Conservation (phyloP, 2,329 filamentous ascomycete species). For the Talaromyces sp. region DNA sequence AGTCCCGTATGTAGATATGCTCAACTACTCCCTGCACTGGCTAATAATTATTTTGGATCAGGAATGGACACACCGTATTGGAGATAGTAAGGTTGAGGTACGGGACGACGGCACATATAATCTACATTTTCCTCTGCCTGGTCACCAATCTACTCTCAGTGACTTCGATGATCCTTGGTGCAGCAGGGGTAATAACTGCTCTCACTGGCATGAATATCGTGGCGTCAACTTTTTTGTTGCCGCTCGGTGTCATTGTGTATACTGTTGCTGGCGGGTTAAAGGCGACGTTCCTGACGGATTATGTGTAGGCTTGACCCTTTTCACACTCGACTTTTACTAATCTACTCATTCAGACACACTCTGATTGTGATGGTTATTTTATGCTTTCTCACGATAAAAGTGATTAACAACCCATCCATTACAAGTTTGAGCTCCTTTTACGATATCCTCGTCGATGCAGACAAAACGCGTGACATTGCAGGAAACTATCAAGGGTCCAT, state of each 20-base stretch:
- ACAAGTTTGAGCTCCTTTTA: constrained; percentile 7
- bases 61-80: constrained; percentile 9
- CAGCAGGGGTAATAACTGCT: constrained; percentile 1
- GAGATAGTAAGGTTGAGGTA: constrained; percentile 8
- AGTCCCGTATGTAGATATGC: constrained; percentile 3
- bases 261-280: constrained; percentile 7
- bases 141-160: constrained; percentile 9
- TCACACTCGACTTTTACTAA: background rate
- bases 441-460: constrained; percentile 4
- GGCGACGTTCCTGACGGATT: constrained; percentile 9
- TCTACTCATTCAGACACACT: constrained; percentile 3
- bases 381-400: constrained; percentile 6
- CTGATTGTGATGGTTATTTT: constrained; percentile 5
- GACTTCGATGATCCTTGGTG: constrained; percentile 8
- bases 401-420: constrained; percentile 7
- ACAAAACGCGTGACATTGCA: constrained; percentile 7
- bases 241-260: constrained; percentile 8
- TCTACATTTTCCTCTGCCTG: constrained; percentile 10
- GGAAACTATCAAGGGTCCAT: constrained; percentile 9
- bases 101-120: constrained; percentile 4
- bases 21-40: background rate
- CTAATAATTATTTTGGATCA: background rate
- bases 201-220: constrained; percentile 9
- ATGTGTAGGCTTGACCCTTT: constrained; percentile 2
- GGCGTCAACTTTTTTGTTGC: constrained; percentile 7